These are phyloP conservation scores for Isoetes taiwanensis DNA, from an alignment of 75 land plant genomes.

Conservation along the genomic window DNA sequence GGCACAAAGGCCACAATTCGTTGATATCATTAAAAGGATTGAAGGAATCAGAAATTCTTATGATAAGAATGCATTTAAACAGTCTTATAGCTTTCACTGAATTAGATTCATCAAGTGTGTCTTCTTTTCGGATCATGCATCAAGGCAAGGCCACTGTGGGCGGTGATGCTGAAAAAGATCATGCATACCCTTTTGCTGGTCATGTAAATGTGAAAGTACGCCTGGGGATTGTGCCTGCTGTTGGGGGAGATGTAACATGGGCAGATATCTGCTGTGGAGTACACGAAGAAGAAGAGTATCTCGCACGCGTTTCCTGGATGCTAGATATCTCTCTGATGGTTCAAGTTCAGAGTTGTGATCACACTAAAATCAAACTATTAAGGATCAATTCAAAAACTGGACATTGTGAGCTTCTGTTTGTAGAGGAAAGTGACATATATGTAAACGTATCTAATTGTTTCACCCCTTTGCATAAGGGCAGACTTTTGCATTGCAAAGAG, in stretches of 20 bases:
- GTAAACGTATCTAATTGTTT: constrained; percentile 86
- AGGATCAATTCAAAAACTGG: constrained; percentile 80
- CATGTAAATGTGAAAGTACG: constrained; percentile 70
- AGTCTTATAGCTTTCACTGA: constrained; percentile 76
- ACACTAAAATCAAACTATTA: constrained; percentile 53
- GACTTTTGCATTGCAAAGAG: too few relatives aligned
- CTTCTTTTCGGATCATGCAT: constrained; percentile 87
- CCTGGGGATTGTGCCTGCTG: constrained; percentile 61
- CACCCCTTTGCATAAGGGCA: constrained; percentile 71
- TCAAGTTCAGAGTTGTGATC: constrained; percentile 71
- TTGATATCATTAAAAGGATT: too few relatives aligned
- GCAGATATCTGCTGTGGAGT: constrained; percentile 79
- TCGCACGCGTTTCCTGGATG: constrained; percentile 94
- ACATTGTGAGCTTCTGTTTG: constrained; percentile 34
- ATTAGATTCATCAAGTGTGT: constrained; percentile 75
- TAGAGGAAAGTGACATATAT: constrained; percentile 60
- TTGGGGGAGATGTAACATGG: constrained; percentile 61
- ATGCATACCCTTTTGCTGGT: constrained; percentile 92
- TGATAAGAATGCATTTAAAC: too few relatives aligned
- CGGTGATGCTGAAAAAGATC: constrained; percentile 88
- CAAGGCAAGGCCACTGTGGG: constrained; percentile 81
- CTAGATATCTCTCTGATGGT: constrained; percentile 53
- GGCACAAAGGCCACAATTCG: too few relatives aligned
- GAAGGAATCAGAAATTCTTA: too few relatives aligned
- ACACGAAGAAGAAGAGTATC: constrained; percentile 57